phyloP scores from a whole-genome alignment of 2,329 filamentous ascomycete species.

The Aspergillus sp. region DNA sequence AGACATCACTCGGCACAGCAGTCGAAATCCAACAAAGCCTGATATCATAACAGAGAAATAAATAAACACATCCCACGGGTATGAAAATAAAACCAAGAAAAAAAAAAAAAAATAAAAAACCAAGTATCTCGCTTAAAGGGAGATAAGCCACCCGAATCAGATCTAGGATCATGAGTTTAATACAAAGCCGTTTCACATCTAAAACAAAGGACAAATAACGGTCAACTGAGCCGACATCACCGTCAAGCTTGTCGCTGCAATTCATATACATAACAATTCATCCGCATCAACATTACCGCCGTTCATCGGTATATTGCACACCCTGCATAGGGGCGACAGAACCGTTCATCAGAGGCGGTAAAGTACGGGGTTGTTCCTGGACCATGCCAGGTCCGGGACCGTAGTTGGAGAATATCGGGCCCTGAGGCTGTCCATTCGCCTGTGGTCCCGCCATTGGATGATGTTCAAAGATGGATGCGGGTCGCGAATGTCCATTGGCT shows the following conservation, averaged over 20 bases:
- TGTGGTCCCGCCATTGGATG: slow-evolving; percentile 29
- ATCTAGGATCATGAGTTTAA: slow-evolving; percentile 10
- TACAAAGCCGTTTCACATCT: slow-evolving; percentile 7
- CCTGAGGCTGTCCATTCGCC: slow-evolving; percentile 29
- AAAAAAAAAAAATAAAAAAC: slow-evolving; percentile 1
- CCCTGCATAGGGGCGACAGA: slow-evolving; percentile 45
- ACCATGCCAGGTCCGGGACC: slow-evolving; percentile 21
- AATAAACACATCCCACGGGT: neutral
- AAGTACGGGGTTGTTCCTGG: slow-evolving; percentile 41
- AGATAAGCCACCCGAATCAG: slow-evolving; percentile 14
- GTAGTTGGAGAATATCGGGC: slow-evolving; percentile 25
- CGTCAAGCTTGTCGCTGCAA: neutral
- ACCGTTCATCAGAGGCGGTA: slow-evolving; percentile 44
- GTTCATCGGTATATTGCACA: slow-evolving; percentile 47
- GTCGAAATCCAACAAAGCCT: neutral
- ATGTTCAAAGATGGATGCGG: slow-evolving; percentile 29
- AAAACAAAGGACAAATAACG: slow-evolving; percentile 7
- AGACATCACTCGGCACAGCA: neutral
- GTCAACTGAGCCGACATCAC: neutral
- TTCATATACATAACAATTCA: neutral
- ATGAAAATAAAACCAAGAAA: neutral
- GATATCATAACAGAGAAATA: neutral
- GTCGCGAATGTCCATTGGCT: slow-evolving; percentile 26
- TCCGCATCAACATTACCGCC: slow-evolving; percentile 26
- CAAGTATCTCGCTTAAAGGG: slow-evolving; percentile 2